Evolutionary conservation across 2,329 filamentous ascomycete species (phyloP), one percentile per base, ranked within the genome.

Genomic region (Exophiala aquamarina): DNA sequence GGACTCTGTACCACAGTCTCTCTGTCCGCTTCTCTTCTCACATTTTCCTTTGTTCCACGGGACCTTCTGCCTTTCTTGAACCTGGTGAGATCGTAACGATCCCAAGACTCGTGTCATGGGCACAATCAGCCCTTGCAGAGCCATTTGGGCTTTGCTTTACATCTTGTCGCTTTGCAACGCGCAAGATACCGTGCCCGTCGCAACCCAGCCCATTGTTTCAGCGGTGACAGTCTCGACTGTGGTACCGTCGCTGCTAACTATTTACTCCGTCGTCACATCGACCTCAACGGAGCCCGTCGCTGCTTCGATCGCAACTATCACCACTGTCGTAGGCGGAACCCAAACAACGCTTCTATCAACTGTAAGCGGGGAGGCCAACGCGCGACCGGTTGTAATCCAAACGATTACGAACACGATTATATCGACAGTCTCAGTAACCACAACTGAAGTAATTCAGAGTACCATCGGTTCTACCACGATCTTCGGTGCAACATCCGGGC

Each of bases 121-220:
- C 44, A 45, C 41, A 17, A 45, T 49, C 36, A 43, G 35, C 35
- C 38, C 23, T 14, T 34, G 18, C n/a, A 43, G 19, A 20, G 45
- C 32, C 20, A 29, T 55, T 18, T 41, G 40, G 35, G 43, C 33
- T 23, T 26, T 55, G 36, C 36, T 14, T 34, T 36, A 41, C 10
- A 26, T 40, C 13, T 28, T 42, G 13, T 46, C n/a, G 14, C 15
- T 49, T 21, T 49, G 41, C 39, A 42, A 44, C 37, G 52, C 49
- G 13, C 26, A 37, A 18, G 34, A 44, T 34, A 51, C 52, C 21
- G 49, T 55, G 11, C 52, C 52, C 9, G 18, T 55, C 32, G 52
- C 52, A 9, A 55, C 52, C 10, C 35, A 55, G 33, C 52, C 52
- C n/a, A 52, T 55, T 26, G 29, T 55, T 6, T 34, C 38, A 11